Evolutionary conservation across 2,329 filamentous ascomycete species (phyloP).

Genomic region (Colletotrichum liriopes): DNA sequence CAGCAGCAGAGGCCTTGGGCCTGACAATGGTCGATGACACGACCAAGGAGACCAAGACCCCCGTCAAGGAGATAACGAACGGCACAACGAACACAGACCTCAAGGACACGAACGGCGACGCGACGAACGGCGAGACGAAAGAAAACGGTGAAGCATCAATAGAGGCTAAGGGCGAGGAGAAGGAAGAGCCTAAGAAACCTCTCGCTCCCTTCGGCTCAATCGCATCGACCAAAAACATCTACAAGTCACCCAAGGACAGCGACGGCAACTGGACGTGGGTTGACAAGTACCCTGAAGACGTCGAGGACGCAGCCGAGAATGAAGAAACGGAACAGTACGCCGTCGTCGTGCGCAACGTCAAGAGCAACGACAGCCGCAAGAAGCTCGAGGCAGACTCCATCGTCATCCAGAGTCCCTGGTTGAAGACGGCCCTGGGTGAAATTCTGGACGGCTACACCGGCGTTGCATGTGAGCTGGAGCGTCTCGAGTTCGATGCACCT

Average conservation of each 20-base stretch:
- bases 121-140: neutral
- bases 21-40: conserved; percentile 18
- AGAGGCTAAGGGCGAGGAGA: conserved; percentile 43
- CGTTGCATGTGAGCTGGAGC: conserved; percentile 71
- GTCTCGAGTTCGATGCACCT: conserved; percentile 72
- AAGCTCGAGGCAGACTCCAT: conserved; percentile 74
- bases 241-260: conserved; percentile 60
- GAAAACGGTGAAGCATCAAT: conserved; percentile 42
- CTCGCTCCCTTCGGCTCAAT: conserved; percentile 53
- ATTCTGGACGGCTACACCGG: conserved; percentile 73
- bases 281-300: conserved; percentile 68
- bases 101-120: neutral
- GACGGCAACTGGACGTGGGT: conserved; percentile 69
- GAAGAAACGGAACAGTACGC: conserved; percentile 74
- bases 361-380: conserved; percentile 72
- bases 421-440: conserved; percentile 70
- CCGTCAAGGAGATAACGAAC: conserved; percentile 8
- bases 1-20: conserved; percentile 21
- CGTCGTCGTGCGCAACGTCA: conserved; percentile 71
- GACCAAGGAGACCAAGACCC: neutral
- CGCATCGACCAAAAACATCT: conserved; percentile 59
- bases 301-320: conserved; percentile 72
- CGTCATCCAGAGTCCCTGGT: conserved; percentile 73
- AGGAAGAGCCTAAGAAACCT: conserved; percentile 47
- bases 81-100: neutral